Conservation (phyloP, 2,329 filamentous ascomycete species). For the Colletotrichum sp. region DNA sequence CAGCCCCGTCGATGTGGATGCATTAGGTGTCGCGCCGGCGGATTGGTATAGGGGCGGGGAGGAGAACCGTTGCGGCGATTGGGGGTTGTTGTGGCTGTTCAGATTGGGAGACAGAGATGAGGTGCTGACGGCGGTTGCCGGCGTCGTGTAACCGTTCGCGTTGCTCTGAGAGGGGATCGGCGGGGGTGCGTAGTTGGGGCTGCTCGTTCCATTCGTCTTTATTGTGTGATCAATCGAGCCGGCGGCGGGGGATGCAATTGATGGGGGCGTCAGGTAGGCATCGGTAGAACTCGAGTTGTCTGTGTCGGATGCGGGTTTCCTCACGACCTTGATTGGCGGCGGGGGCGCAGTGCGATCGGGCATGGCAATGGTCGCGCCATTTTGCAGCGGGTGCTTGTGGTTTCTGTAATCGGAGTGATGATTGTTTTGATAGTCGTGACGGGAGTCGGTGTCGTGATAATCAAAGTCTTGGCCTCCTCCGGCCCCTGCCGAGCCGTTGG, state of each 20-base stretch:
- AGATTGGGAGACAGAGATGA: slow-evolving; percentile 23
- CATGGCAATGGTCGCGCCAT: slow-evolving; percentile 27
- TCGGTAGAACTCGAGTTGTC: slow-evolving; percentile 34
- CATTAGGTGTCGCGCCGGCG: slow-evolving; percentile 36
- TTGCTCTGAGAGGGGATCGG: slow-evolving; percentile 24
- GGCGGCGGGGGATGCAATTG: slow-evolving; percentile 35
- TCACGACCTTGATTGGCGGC: slow-evolving; percentile 17
- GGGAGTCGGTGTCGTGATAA: slow-evolving; percentile 29
- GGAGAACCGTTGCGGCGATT: slow-evolving; percentile 64
- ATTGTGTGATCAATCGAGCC: slow-evolving; percentile 15
- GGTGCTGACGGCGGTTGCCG: slow-evolving; percentile 5
- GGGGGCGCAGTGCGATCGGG: slow-evolving; percentile 30
- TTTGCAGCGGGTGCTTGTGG: slow-evolving; percentile 26
- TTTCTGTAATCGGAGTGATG: slow-evolving; percentile 36
- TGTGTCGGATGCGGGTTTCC: slow-evolving; percentile 22
- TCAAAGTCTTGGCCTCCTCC: slow-evolving; percentile 36
- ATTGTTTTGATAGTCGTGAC: slow-evolving; percentile 27
- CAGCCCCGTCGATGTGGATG: slow-evolving; percentile 53
- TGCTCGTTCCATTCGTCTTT: slow-evolving; percentile 23
- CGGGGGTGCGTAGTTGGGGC: slow-evolving; percentile 32
- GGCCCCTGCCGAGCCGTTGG: slow-evolving; percentile 50
- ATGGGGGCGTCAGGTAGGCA: slow-evolving; percentile 33
- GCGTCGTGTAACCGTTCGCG: slow-evolving; percentile 19
- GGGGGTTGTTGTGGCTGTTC: slow-evolving; percentile 21
- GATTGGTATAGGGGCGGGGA: slow-evolving; percentile 64